phyloP scores from a whole-genome alignment of 306 rosid genomes.

The peach (Prunus persica) region DNA sequence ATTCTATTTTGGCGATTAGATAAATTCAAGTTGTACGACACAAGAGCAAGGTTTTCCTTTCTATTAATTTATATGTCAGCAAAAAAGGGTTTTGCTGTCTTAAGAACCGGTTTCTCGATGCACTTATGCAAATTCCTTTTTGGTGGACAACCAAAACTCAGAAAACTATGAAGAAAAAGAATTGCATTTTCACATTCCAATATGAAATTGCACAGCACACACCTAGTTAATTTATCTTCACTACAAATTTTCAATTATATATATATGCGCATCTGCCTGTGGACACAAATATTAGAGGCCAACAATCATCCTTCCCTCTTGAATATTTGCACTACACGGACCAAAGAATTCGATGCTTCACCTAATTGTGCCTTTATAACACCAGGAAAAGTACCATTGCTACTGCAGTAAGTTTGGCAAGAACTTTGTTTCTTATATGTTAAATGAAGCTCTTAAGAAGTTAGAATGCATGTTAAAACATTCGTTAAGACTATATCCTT shows the following conservation, averaged over 20 bases:
- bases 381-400: too few relatives aligned
- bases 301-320: background rate
- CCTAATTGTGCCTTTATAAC: background rate
- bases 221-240: background rate
- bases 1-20: background rate
- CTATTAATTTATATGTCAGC: background rate
- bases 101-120: background rate
- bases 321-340: background rate
- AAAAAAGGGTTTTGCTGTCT: background rate
- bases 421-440: too few relatives aligned
- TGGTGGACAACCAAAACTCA: background rate
- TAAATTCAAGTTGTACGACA: background rate
- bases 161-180: background rate
- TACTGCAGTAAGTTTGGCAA: too few relatives aligned
- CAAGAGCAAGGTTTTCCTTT: background rate
- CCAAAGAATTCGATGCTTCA: background rate
- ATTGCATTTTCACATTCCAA: background rate
- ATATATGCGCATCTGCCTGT: background rate
- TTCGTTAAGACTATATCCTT: background rate
- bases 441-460: too few relatives aligned
- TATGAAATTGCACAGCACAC: background rate
- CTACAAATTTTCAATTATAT: background rate
- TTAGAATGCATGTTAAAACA: too few relatives aligned
- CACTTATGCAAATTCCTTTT: background rate
- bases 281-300: background rate